These are phyloP conservation scores for Nigrospora oryzae DNA, from an alignment of 2,329 filamentous ascomycete genomes.

Conservation along the genomic window DNA sequence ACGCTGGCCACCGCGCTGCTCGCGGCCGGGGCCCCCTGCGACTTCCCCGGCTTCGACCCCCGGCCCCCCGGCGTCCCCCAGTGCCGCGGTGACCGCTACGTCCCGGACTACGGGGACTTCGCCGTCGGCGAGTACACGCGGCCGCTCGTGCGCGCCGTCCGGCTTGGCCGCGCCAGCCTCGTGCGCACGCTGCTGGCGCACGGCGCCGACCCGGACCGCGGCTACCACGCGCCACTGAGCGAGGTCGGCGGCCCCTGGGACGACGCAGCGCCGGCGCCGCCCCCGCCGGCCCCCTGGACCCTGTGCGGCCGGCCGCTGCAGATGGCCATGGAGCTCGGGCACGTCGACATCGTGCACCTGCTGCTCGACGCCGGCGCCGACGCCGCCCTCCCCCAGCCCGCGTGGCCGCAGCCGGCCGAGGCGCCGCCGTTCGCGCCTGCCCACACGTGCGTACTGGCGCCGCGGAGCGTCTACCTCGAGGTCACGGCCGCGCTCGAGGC, in stretches of 20 bases:
- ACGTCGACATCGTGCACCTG: neutral
- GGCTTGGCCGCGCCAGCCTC: neutral
- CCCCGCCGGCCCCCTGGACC: neutral
- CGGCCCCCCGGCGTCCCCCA: neutral
- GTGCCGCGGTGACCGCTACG: neutral
- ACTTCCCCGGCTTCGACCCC: neutral
- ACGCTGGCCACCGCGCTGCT: neutral
- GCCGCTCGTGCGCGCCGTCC: neutral
- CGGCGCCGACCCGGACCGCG: neutral
- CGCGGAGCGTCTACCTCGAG: neutral
- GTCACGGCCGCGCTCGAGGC: neutral
- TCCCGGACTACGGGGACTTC: neutral
- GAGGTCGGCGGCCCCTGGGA: too few species aligned
- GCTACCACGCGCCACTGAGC: neutral
- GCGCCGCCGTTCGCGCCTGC: neutral
- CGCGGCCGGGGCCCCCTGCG: neutral
- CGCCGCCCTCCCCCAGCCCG: neutral
- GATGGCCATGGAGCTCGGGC: conserved; percentile 3
- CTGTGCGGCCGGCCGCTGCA: neutral
- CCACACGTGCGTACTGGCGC: neutral
- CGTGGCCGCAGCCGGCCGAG: neutral
- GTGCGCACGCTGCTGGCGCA: conserved; percentile 2
- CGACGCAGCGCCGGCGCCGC: too few species aligned
- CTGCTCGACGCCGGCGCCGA: conserved; percentile 1
- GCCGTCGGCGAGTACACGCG: neutral